Base-by-base conservation (phyloP, 345 rosid species). In the Eucalyptus tenuipes region DNA sequence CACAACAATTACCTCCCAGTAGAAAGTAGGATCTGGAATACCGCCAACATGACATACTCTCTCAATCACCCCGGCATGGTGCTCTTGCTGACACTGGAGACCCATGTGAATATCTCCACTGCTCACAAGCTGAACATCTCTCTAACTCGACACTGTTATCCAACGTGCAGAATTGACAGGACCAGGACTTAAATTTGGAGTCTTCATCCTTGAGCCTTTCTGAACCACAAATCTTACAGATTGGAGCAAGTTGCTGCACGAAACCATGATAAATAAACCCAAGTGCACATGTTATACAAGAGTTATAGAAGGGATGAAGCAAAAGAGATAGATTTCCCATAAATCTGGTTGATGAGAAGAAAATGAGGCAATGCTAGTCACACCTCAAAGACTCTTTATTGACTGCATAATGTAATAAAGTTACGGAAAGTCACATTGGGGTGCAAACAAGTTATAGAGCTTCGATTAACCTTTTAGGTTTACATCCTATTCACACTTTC, bases 51-150 rank as follows among this genome's bases (percentile, higher is more conserved):
- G 24, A 68, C 37, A 37, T 31, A 85, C 88, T 11, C 88, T 95
- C 93, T 95, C 94, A 95, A 52, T 97, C 93, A 61, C 99, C 99
- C 7, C 86, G 90, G 85, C 91, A 91, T 80, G 97, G 96, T 42
- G 98, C 91, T 49, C n/a, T 88, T 42, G 96, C 89, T 33, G 96
- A 92, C 68, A 92, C 91, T 25, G 98, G 98, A 49, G 94, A 88
- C 33, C 99, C 99, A 53, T 90, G 88, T 49, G 98, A 97, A 90
- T 94, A 95, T 93, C 99, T 94, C 98, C 99, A 98, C 79, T 93
- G 96, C 86, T 90, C 94, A 90, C 99, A 97, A 40, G 97, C 99
- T 50, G 92, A 93, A 87, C 98, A 97, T 89, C 94, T 95, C 85
- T 97, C 98, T 88, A 91, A 50, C 88, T 93, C 90, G 68, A 92